Base-by-base conservation (phyloP, 768 basidiomycete species). In the Clathrus columnatus region DNA sequence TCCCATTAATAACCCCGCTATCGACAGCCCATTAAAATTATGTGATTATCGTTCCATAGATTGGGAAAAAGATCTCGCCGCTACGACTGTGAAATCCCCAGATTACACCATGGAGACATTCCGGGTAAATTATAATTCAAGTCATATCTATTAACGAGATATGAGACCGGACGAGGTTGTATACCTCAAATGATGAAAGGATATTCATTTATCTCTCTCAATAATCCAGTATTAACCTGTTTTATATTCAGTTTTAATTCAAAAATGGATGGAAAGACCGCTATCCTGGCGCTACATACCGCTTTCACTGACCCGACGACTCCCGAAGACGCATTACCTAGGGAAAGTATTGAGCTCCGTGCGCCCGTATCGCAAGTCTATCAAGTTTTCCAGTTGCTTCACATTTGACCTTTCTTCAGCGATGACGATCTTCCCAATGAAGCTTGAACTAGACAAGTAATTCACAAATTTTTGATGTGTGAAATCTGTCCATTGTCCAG, bases 11-110 rank as follows among this genome's bases (percentile, higher is more conserved):
- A 65, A 74, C 57, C 60, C 69, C 1, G 76, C 76, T 2, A 61
- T 63, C n/a, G 79, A 78, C 56, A 75, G 70, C 68, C 78, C 77
- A 5, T 70, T 80, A 32, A 71, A 73, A 14, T 66, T 76, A 0
- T 75, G 75, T 61, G 79, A 80, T 64, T 78, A 67, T 61, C 68
- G 72, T 14, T 73, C 68, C 55, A 65, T 78, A 7, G 68, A 77
- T 58, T 47, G 56, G 0, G 57, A 64, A 53, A 64, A 63, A 23
- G 75, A 78, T 57, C 60, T 79, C 16, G 46, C 70, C 0, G 61
- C 75, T 14, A 66, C 69, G 0, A 64, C 70, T 48, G 64, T 78
- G 6, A 56, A 64, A 48, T 77, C 74, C 59, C 70, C 72, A 0
- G 69, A 78, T 24, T 65, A 65, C 23, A 70, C 76, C 23, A 75